Conservation (phyloP, 2,329 filamentous ascomycete genomes). For the Cordyceps cicadae region DNA sequence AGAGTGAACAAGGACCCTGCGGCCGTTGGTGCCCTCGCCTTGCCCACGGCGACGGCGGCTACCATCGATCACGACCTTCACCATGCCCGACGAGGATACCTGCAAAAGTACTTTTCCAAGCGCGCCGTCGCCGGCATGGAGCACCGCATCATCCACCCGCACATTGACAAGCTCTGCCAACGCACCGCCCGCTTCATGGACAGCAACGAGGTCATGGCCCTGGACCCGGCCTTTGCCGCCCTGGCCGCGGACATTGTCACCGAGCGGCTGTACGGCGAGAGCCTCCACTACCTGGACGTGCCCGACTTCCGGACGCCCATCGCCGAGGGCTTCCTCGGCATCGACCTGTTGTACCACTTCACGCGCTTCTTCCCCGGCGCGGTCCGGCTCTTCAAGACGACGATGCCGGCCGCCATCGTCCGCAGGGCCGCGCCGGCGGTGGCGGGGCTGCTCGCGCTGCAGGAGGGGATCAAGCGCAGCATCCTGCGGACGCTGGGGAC, state of each 20-base stretch:
- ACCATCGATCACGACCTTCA: background rate
- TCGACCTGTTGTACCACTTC: background rate
- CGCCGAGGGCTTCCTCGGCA: background rate
- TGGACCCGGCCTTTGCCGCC: conserved; percentile 16
- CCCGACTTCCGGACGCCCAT: background rate
- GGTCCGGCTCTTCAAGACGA: background rate
- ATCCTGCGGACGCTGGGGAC: background rate
- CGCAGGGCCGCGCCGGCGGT: background rate
- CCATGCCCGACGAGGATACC: background rate
- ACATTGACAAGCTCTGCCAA: background rate
- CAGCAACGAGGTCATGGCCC: background rate
- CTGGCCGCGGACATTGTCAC: conserved; percentile 17
- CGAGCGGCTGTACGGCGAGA: conserved; percentile 14
- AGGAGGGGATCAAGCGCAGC: background rate
- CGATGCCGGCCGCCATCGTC: background rate
- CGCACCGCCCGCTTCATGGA: background rate
- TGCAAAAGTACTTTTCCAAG: background rate
- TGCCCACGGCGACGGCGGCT: background rate
- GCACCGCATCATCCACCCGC: background rate
- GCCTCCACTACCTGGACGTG: conserved; percentile 6
- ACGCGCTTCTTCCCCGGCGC: background rate
- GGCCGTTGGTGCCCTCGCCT: background rate
- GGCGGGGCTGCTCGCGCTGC: background rate
- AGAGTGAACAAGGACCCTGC: background rate
- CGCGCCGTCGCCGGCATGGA: background rate